These are phyloP conservation scores for Backusella australiensis DNA, from an alignment of 192 early-diverging fungal species.

Conservation along the genomic window DNA sequence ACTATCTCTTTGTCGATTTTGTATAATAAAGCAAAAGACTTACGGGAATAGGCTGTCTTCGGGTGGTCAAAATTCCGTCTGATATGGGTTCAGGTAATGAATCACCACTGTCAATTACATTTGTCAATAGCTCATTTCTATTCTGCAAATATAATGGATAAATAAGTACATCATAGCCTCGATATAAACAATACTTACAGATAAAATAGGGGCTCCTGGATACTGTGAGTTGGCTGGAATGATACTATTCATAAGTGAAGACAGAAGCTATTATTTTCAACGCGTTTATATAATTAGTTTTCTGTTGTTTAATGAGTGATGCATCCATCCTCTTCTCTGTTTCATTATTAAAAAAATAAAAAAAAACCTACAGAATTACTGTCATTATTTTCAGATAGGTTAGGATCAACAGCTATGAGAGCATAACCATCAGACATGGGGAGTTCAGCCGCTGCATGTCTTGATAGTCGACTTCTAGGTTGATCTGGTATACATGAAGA, in stretches of 20 bases:
- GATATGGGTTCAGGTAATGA: neutral
- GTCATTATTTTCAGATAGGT: neutral
- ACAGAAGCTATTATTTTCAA: neutral
- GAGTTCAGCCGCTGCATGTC: neutral
- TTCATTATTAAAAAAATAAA: neutral
- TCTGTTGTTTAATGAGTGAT: neutral
- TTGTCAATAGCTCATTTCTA: slow-evolving; percentile 4
- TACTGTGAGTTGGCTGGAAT: neutral
- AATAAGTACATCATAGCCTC: neutral
- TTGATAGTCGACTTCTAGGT: slow-evolving; percentile 1
- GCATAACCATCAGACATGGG: neutral
- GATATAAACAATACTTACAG: neutral
- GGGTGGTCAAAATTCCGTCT: neutral
- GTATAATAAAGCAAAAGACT: neutral
- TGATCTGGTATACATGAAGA: neutral
- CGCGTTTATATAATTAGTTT: neutral
- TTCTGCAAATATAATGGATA: neutral
- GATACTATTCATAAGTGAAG: neutral
- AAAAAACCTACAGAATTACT: neutral
- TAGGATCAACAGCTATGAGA: neutral
- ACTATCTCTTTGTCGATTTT: neutral
- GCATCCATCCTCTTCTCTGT: neutral
- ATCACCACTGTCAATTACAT: neutral
- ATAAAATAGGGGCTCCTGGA: neutral
- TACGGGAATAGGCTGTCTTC: slow-evolving; percentile 1